phyloP scores from a whole-genome alignment of 306 rosid genomes.

The Medicago truncatula region MtrunA17r5.0-ANR NC_053043.1:17546001-17546500 shows the following conservation, averaged over 20 bases:
- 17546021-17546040: not conserved
- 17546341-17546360: slow-evolving; percentile 57
- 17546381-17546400: not conserved
- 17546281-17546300: slow-evolving; percentile 82
- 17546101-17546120: slow-evolving; percentile 59
- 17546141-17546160: slow-evolving; percentile 96
- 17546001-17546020: slow-evolving; percentile 3
- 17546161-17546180: slow-evolving; percentile 83
- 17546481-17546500: too few relatives aligned
- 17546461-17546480: too few relatives aligned
- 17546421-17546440: not conserved
- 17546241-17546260: slow-evolving; percentile 13
- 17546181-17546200: slow-evolving; percentile 74
- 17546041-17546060: not conserved
- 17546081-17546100: slow-evolving; percentile 10
- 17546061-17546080: slow-evolving; percentile 20
- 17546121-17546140: slow-evolving; percentile 93
- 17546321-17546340: slow-evolving; percentile 64
- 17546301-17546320: slow-evolving; percentile 83
- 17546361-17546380: slow-evolving; percentile 1
- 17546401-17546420: not conserved
- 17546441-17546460: too few relatives aligned
- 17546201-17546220: slow-evolving; percentile 46
- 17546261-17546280: slow-evolving; percentile 31
- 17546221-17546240: not conserved